Base-by-base conservation (phyloP, 1,139 yeast species). In the Barnettozyma hawaiiensis region DNA sequence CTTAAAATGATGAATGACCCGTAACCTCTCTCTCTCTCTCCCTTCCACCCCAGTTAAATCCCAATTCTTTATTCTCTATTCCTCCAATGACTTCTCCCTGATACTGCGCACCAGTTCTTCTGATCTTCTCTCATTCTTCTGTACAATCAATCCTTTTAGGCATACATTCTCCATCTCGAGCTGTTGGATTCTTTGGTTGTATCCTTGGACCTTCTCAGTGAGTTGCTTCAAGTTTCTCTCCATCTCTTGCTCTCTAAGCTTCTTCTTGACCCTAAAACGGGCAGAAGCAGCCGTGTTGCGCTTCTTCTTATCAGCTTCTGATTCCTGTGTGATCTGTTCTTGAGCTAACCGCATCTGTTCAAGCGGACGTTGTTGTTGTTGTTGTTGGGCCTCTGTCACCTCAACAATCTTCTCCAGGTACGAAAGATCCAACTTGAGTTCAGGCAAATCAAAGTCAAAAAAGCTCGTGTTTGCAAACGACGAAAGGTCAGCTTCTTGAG, bases 241-340 rank as follows among this genome's bases (percentile, higher is more conserved):
- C 79, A 78, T 71, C 55, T 76, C 78, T 57, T 72, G 73, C 54
- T 76, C 82, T 61, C 71, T 75, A 55, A 71, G 57, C 62, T 77
- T 78, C 68, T 77, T 77, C 63, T 78, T 78, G 47, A 75, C 67
- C 53, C 85, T 65, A 59, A 78, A 78, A 46, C 83, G 60, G 5
- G 84, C 84, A 16, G 78, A 71, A 2, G 85, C 85, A 5, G 80
- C 77, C 3, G 84, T 76, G 58, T 78, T 78, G 53, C 82, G 64
- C 57, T 74, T 70, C 53, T 80, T 67, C 59, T 76, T 76, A 50
- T 73, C 76, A 22, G 57, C 57, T 2, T 34, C 20, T 2, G 37
- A 34, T 18, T 34, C 37, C 10, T 22, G 28, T 16, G 12, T 18
- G 18, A 34, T 34, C 5, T 16, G 22, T 9, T 7, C 11, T 11